phyloP scores from a whole-genome alignment of 192 early-diverging fungal genomes.

The Coemansia sp. region DNA sequence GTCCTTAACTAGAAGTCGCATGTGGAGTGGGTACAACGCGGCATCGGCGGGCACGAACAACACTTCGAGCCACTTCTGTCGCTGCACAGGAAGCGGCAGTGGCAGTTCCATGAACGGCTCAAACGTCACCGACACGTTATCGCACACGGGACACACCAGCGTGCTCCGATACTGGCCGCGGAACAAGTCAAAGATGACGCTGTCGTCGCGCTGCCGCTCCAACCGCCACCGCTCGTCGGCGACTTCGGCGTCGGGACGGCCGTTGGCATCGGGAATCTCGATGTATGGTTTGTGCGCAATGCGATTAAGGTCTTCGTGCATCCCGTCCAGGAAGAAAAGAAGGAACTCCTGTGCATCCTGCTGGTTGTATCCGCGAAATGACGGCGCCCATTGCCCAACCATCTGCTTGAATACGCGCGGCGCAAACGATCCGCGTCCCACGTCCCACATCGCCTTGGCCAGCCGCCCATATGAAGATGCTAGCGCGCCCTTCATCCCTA shows the following conservation, averaged over 20 bases:
- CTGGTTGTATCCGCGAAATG: slow-evolving; percentile 73
- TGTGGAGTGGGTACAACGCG: slow-evolving; percentile 33
- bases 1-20: slow-evolving; percentile 62
- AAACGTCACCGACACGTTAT: slow-evolving; percentile 71
- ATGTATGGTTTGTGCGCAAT: slow-evolving; percentile 78
- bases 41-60: slow-evolving; percentile 54
- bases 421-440: slow-evolving; percentile 55
- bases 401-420: slow-evolving; percentile 79
- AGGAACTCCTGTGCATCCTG: slow-evolving; percentile 87
- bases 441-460: slow-evolving; percentile 66
- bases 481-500: slow-evolving; percentile 74
- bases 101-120: slow-evolving; percentile 82
- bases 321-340: slow-evolving; percentile 75
- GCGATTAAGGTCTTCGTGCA: slow-evolving; percentile 87
- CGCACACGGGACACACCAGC: slow-evolving; percentile 59
- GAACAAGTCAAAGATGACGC: slow-evolving; percentile 75
- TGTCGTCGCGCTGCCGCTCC: slow-evolving; percentile 76
- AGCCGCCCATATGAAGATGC: slow-evolving; percentile 69
- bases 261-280: slow-evolving; percentile 73
- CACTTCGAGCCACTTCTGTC: slow-evolving; percentile 59
- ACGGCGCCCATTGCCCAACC: slow-evolving; percentile 53
- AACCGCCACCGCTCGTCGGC: slow-evolving; percentile 73
- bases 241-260: slow-evolving; percentile 64
- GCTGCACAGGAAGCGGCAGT: slow-evolving; percentile 71
- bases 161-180: slow-evolving; percentile 71